Evolutionary conservation across 108 stramenopile genomes (phyloP).

Genomic region (Cylindrotheca fusiformis): DNA sequence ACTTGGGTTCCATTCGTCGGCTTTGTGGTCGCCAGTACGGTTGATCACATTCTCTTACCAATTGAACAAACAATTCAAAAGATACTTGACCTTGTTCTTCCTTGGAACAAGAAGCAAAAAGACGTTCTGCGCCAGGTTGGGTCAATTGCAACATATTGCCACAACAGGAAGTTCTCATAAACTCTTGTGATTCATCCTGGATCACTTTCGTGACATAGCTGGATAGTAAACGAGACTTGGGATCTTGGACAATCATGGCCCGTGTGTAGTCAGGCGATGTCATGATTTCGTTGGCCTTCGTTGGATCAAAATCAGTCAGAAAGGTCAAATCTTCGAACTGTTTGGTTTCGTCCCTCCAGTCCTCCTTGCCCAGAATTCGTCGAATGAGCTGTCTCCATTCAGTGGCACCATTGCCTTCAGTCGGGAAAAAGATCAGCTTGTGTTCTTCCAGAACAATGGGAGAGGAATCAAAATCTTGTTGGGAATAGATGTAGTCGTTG

Average conservation of each 20-base stretch:
- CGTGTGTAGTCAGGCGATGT: conserved; percentile 53
- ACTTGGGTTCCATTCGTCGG: conserved; percentile 29
- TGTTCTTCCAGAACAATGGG: conserved; percentile 38
- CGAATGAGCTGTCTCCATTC: conserved; percentile 31
- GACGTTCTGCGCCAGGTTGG: no score
- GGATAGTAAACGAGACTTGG: conserved; percentile 51
- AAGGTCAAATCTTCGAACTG: conserved; percentile 48
- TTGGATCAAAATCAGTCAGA: conserved; percentile 42
- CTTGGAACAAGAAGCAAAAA: no score
- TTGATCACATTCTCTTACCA: conserved; percentile 1
- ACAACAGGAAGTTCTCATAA: no score
- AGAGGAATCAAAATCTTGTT: conserved; percentile 11
- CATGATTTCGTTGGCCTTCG: conserved; percentile 52
- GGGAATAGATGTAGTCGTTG: conserved; percentile 3
- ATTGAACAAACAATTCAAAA: neutral
- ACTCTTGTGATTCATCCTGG: no score
- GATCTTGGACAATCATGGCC: conserved; percentile 72
- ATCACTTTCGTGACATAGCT: no score
- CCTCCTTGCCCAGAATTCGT: conserved; percentile 25
- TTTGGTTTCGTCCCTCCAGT: conserved; percentile 31
- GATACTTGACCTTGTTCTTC: no score
- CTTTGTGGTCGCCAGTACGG: conserved; percentile 36
- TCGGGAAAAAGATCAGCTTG: conserved; percentile 43
- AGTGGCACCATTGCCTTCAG: conserved; percentile 35
- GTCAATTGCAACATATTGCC: no score